Conservation (phyloP, 164 flowering plant species). For the Aristolochia californica region DNA sequence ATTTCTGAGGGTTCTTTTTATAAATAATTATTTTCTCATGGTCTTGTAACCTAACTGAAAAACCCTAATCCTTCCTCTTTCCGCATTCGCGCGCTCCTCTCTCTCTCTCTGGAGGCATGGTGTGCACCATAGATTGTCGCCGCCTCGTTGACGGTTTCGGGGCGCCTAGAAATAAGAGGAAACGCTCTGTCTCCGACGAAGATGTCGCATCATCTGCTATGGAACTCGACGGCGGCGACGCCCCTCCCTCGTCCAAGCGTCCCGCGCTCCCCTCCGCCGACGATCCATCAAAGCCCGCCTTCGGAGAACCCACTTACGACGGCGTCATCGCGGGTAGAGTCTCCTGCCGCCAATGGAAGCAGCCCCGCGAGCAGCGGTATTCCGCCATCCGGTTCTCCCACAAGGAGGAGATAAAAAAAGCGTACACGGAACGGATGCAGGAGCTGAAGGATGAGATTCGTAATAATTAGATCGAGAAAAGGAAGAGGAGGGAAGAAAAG, state of each 20-base stretch:
- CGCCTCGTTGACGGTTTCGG: constrained; percentile 87
- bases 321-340: constrained; percentile 84
- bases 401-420: constrained; percentile 78
- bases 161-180: constrained; percentile 61
- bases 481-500: constrained; percentile 68
- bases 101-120: constrained; percentile 64
- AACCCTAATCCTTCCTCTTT: too few species aligned
- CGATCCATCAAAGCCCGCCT: constrained; percentile 59
- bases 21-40: too few species aligned
- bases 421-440: constrained; percentile 58
- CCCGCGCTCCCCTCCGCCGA: constrained; percentile 50
- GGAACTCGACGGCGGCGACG: constrained; percentile 42
- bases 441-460: constrained; percentile 84
- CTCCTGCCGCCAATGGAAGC: constrained; percentile 91
- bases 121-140: constrained; percentile 80
- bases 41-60: too few species aligned
- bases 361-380: constrained; percentile 51
- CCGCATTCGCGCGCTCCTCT: neutral
- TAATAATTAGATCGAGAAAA: constrained; percentile 8
- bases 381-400: constrained; percentile 49
- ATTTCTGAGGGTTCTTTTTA: too few species aligned
- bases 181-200: neutral
- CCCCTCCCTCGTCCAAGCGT: constrained; percentile 46
- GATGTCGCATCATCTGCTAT: constrained; percentile 11
- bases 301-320: constrained; percentile 71